These are phyloP conservation scores for Apiospora marii DNA, from an alignment of 2,329 filamentous ascomycete species.

Conservation along the genomic window DNA sequence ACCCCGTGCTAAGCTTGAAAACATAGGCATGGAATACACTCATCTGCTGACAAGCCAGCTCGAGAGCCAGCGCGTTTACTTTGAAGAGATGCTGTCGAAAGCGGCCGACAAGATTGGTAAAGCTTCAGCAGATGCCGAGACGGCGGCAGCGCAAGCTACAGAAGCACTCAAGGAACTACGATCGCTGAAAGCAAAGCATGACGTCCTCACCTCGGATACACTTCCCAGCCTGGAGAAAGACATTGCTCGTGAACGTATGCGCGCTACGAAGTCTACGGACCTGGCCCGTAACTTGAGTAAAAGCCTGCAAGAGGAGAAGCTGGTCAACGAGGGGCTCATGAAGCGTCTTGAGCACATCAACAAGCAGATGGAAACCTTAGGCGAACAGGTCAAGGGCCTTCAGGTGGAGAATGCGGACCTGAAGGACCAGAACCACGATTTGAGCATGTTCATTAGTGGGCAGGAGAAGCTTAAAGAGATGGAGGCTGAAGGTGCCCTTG, in stretches of 20 bases:
- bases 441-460: slow-evolving; percentile 87
- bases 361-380: slow-evolving; percentile 64
- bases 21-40: slow-evolving; percentile 92
- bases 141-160: slow-evolving; percentile 60
- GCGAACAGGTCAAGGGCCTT: slow-evolving; percentile 63
- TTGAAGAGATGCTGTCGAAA: slow-evolving; percentile 89
- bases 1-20: slow-evolving; percentile 72
- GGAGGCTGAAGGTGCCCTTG: slow-evolving; percentile 64
- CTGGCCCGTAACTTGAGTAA: slow-evolving; percentile 79
- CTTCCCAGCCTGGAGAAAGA: slow-evolving; percentile 77
- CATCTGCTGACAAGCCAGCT: slow-evolving; percentile 92
- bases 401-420: slow-evolving; percentile 74
- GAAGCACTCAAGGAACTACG: slow-evolving; percentile 58
- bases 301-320: slow-evolving; percentile 86
- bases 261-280: slow-evolving; percentile 75
- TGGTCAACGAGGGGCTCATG: slow-evolving; percentile 81
- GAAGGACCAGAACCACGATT: slow-evolving; percentile 84
- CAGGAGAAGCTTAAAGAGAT: slow-evolving; percentile 81
- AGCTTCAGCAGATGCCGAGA: slow-evolving; percentile 72
- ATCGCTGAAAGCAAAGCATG: slow-evolving; percentile 61
- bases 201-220: slow-evolving; percentile 59
- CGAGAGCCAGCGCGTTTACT: slow-evolving; percentile 91
- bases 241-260: slow-evolving; percentile 70
- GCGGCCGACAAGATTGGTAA: slow-evolving; percentile 87
- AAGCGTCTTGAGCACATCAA: slow-evolving; percentile 80